Percentiles rank a stretch among this genome's conserved stretches.
Evolutionary conservation across 257 asterid genomes (phyloP).

Genomic region (Solanum ossicruentum): DNA sequence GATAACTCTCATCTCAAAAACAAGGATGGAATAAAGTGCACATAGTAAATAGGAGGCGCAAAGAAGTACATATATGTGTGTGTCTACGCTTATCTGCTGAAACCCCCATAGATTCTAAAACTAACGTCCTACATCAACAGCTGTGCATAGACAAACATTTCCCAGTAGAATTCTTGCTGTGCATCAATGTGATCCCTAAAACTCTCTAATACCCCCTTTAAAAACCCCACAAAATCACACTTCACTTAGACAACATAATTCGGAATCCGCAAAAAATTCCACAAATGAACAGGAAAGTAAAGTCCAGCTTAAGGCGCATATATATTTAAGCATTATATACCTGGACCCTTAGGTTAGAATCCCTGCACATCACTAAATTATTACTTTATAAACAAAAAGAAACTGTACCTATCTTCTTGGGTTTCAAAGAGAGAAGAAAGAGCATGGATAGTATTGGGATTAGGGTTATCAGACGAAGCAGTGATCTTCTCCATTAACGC

Average conservation of each 20-base stretch:
- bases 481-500: slow-evolving; percentile 67
- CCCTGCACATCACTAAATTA: neutral
- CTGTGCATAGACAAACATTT: neutral
- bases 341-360: neutral
- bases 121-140: neutral
- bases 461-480: slow-evolving; percentile 72
- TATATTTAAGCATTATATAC: neutral
- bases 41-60: neutral
- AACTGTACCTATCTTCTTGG: slow-evolving; percentile 65
- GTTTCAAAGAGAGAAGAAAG: slow-evolving; percentile 74
- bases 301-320: neutral
- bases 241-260: slow-evolving; percentile 10
- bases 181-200: neutral
- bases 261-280: neutral
- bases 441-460: slow-evolving; percentile 65
- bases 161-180: neutral
- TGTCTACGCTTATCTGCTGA: neutral
- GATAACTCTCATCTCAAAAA: no score
- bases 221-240: neutral
- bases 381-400: neutral
- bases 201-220: neutral
- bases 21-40: neutral
- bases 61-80: neutral
- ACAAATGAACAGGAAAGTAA: neutral
- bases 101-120: neutral